Conservation (phyloP, 2,329 filamentous ascomycete genomes). For the Penicillium sp. region DNA sequence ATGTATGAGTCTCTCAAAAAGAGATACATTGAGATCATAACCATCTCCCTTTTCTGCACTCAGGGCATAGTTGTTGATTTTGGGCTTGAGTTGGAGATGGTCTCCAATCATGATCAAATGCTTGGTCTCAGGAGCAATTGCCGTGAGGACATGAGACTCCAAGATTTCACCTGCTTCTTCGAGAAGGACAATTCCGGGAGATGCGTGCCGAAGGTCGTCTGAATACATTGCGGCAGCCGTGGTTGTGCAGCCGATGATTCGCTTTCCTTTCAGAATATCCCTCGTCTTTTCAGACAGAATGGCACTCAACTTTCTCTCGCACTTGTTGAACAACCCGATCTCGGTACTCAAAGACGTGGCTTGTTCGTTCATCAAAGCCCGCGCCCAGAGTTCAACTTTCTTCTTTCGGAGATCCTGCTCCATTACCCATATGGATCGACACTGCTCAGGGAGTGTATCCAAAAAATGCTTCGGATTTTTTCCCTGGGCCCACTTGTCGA, state of each 20-base stretch:
- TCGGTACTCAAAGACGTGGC: constrained; percentile 27
- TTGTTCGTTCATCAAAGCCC: constrained; percentile 53
- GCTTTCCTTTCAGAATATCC: constrained; percentile 52
- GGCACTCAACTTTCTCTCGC: constrained; percentile 9
- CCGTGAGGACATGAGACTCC: constrained; percentile 66
- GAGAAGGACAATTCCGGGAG: constrained; percentile 63
- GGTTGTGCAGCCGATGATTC: constrained; percentile 70
- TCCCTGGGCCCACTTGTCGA: constrained; percentile 55
- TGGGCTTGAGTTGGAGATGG: constrained; percentile 71
- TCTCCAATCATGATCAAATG: constrained; percentile 73
- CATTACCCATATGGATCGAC: constrained; percentile 47
- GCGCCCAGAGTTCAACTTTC: constrained; percentile 47
- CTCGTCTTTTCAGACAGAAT: constrained; percentile 15
- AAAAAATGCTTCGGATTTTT: constrained; percentile 53
- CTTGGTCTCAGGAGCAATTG: constrained; percentile 57
- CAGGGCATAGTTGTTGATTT: constrained; percentile 62
- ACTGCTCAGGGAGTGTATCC: constrained; percentile 32
- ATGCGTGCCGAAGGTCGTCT: constrained; percentile 54
- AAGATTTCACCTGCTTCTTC: constrained; percentile 76
- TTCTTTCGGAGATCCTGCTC: constrained; percentile 35
- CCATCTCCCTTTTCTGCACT: constrained; percentile 65
- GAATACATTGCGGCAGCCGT: constrained; percentile 67
- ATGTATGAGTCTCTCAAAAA: constrained; percentile 68
- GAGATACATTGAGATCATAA: constrained; percentile 66
- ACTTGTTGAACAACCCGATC: constrained; percentile 16